Conservation (phyloP, 306 rosid species). For the Canavalia ensiformis region DNA sequence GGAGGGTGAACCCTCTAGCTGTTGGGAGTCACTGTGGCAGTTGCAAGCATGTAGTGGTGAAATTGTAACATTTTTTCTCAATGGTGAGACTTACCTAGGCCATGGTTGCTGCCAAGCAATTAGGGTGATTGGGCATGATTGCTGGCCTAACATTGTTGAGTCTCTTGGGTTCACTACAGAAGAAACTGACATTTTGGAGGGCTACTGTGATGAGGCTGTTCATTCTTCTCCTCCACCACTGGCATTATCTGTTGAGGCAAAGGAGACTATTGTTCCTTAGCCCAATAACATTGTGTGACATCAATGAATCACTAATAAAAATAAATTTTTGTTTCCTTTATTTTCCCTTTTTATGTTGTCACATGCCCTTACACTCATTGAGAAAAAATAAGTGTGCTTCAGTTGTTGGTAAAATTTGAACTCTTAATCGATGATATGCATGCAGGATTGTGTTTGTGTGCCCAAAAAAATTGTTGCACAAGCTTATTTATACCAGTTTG, state of each 20-base stretch:
- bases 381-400: no score
- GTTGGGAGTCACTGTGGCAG: constrained; percentile 71
- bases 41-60: constrained; percentile 73
- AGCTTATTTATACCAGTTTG: no score
- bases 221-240: constrained; percentile 37
- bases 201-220: constrained; percentile 56
- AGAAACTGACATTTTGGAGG: constrained; percentile 65
- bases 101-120: constrained; percentile 68
- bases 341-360: no score
- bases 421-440: no score
- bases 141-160: constrained; percentile 72
- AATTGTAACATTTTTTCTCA: constrained; percentile 63
- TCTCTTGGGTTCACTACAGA: constrained; percentile 69
- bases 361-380: no score
- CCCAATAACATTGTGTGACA: not conserved
- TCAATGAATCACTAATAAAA: no score
- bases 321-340: no score
- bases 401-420: no score
- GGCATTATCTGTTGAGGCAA: not conserved
- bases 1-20: constrained; percentile 54
- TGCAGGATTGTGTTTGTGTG: no score
- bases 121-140: constrained; percentile 60
- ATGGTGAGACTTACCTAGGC: constrained; percentile 67
- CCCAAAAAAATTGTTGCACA: no score
- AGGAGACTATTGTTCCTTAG: constrained; percentile 14